Base-by-base conservation (phyloP, 768 basidiomycete genomes). In the Russula abietina region DNA sequence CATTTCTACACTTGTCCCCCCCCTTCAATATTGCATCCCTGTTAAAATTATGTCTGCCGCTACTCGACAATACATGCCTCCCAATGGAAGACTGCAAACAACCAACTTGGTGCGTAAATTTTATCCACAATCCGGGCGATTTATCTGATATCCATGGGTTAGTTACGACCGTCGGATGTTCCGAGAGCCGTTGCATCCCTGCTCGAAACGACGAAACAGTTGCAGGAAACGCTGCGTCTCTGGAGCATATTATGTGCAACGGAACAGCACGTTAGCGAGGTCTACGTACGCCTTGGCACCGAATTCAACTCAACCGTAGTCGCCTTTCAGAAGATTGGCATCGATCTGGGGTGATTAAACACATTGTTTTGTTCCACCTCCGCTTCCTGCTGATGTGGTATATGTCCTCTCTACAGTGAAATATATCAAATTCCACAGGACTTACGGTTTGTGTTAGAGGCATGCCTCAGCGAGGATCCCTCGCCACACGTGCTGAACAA, bases 251-350 rank as follows among this genome's bases (percentile, higher is more conserved):
- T 79, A 3, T 76, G 81, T 50, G 84, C 84, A 1, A 74, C 80
- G 1, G 88, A 92, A 57, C 76, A 74, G 16, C 78, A 91, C 70
- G 92, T 98, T 69, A 92, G 89, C 78, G 86, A 96, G 72, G 82
- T 90, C 57, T 98, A 93, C 72, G 90, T 98, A 58, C 82, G 85
- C 68, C 82, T 97, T 17, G 93, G 93, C 49, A 88, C 89, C 70
- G 88, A 94, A 68, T 95, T 97, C 78, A 93, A 94, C 73, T 75
- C 80, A 2, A 87, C 87, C 46, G 82, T 91, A 24, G 78, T 75
- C 43, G 90, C 93, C 0, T 97, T 98, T 70, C 80, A 82, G 11
- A 76, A 78, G 38, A 83, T 87, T 67, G 79, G 82, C 45, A 91
- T 98, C 65, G 81, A 87, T 64, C 83, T 94, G 69, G 86, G 80